Conservation (phyloP, 768 basidiomycete genomes). For the Collybiopsis luxurians region DNA sequence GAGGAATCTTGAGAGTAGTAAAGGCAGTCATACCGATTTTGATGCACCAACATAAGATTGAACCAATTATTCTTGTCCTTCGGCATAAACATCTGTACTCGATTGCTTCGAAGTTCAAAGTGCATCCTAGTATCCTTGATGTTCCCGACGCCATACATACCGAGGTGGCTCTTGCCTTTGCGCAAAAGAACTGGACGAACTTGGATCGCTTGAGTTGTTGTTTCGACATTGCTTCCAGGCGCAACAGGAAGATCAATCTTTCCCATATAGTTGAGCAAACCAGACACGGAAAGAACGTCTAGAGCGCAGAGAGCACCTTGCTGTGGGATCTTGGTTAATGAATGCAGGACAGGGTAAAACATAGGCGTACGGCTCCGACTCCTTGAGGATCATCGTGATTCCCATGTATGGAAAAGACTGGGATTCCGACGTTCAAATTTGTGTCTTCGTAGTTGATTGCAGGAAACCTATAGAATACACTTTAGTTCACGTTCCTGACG, state of each 20-base stretch:
- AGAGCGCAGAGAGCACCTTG: constrained; percentile 95
- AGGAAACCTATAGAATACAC: constrained; percentile 72
- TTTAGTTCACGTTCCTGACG: neutral
- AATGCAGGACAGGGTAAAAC: neutral
- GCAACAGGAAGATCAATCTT: constrained; percentile 85
- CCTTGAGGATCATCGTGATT: constrained; percentile 99
- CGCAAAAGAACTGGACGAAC: constrained; percentile 88
- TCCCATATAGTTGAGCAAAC: constrained; percentile 96
- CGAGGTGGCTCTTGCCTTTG: constrained; percentile 86
- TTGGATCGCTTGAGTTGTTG: constrained; percentile 71
- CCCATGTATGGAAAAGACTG: constrained; percentile 98
- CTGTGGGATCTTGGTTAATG: constrained; percentile 33
- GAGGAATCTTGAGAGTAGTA: neutral
- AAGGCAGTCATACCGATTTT: constrained; percentile 73
- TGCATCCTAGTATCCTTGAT: constrained; percentile 97
- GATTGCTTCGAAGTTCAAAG: constrained; percentile 89
- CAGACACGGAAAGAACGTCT: constrained; percentile 91
- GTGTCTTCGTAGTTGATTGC: constrained; percentile 97
- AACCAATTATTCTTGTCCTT: constrained; percentile 91
- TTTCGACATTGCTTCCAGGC: constrained; percentile 65
- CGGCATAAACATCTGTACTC: constrained; percentile 97
- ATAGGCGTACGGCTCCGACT: constrained; percentile 73
- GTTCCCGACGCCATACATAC: constrained; percentile 94
- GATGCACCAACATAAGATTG: constrained; percentile 90
- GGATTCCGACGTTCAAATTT: constrained; percentile 93